Evolutionary conservation across 768 basidiomycete genomes (phyloP).

Genomic region (Tricholoma saponaceum): DNA sequence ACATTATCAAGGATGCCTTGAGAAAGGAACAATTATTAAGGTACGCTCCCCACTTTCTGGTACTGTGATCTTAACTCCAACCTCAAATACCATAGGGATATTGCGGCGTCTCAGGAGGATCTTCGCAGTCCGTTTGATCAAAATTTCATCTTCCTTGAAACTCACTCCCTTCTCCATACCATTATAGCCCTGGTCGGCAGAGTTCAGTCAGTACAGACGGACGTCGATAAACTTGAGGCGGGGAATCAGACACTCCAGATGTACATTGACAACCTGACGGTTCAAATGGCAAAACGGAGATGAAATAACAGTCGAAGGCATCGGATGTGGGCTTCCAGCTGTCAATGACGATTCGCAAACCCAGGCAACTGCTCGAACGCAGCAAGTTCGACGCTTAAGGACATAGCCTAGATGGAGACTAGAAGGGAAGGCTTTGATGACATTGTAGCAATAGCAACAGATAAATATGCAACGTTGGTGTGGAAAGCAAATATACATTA

Average conservation of each 20-base stretch:
- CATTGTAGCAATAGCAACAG: neutral
- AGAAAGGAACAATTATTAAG: conserved; percentile 75
- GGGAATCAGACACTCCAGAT: conserved; percentile 82
- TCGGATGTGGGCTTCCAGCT: neutral
- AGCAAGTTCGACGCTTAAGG: neutral
- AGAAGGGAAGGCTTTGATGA: neutral
- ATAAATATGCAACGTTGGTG: neutral
- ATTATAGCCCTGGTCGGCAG: conserved; percentile 59
- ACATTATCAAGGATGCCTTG: conserved; percentile 73
- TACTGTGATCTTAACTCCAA: neutral
- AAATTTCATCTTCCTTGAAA: neutral
- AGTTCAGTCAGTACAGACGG: conserved; percentile 66
- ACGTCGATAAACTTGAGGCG: conserved; percentile 76
- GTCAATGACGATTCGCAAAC: neutral
- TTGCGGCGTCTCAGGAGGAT: conserved; percentile 71
- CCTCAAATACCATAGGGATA: conserved; percentile 49
- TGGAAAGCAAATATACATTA: neutral
- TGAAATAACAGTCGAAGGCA: conserved; percentile 23
- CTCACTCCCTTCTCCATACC: neutral
- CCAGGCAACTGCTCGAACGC: neutral
- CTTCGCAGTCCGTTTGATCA: conserved; percentile 52
- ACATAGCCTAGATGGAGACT: neutral
- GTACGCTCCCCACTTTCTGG: conserved; percentile 36
- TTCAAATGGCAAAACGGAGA: conserved; percentile 81
- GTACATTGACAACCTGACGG: conserved; percentile 87